These are phyloP conservation scores for Botrytis cinerea DNA, from an alignment of 2,329 filamentous ascomycete genomes.

Conservation along the genomic window DNA sequence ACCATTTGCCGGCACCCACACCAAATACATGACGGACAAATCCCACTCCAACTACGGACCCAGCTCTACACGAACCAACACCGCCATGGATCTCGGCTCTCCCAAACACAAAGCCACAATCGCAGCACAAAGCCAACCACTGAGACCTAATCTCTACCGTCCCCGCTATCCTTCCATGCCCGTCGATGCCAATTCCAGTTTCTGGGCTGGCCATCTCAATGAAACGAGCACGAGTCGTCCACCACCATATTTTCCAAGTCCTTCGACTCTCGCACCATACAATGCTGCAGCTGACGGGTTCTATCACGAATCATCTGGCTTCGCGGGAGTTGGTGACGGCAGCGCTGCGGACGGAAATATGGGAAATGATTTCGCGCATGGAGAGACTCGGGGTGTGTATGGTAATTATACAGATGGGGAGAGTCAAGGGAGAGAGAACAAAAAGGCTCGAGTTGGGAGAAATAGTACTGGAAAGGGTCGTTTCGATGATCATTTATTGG, in stretches of 20 bases:
- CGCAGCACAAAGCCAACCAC: fast-evolving
- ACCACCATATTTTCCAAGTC: not conserved
- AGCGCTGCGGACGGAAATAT: not conserved
- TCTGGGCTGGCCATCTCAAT: not conserved
- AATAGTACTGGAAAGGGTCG: fast-evolving
- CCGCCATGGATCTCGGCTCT: not conserved
- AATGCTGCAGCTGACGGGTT: fast-evolving
- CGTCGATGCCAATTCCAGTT: not conserved
- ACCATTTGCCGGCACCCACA: not conserved
- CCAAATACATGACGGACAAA: not conserved
- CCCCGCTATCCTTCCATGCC: not conserved
- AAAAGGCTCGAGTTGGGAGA: not conserved
- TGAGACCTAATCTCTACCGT: not conserved
- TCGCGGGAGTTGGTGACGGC: fast-evolving
- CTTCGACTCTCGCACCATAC: fast-evolving
- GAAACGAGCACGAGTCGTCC: not conserved
- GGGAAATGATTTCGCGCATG: not conserved
- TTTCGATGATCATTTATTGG: no score
- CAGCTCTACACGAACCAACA: fast-evolving
- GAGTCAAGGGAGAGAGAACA: not conserved
- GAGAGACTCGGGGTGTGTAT: not conserved
- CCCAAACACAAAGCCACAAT: not conserved
- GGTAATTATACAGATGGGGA: not conserved
- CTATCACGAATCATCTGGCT: not conserved
- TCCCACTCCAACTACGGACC: not conserved